Evolutionary conservation across 2,329 filamentous ascomycete species (phyloP).

Genomic region (Stachybotrys echinatus): DNA sequence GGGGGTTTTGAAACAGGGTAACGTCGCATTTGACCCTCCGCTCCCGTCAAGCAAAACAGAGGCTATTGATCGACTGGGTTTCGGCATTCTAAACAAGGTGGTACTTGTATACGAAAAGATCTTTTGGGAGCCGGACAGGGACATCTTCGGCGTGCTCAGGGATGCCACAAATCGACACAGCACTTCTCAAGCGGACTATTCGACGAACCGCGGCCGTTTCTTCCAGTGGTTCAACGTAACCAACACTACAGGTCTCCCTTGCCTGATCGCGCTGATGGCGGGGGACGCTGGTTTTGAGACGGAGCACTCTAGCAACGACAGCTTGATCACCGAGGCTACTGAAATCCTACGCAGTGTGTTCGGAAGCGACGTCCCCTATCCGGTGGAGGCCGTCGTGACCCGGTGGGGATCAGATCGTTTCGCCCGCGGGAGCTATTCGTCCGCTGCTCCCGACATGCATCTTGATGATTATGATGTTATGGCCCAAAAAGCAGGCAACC

Average conservation of each 20-base stretch:
- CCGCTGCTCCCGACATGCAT: conserved; percentile 75
- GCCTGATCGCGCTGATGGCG: conserved; percentile 89
- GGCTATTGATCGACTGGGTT: conserved; percentile 79
- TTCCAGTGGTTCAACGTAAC: conserved; percentile 98
- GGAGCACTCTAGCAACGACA: conserved; percentile 69
- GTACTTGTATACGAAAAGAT: conserved; percentile 81
- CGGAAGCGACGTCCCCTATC: conserved; percentile 63
- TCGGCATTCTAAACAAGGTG: conserved; percentile 92
- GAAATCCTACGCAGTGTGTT: conserved; percentile 74
- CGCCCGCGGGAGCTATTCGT: conserved; percentile 93
- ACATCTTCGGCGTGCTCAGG: conserved; percentile 91
- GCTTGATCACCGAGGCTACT: conserved; percentile 76
- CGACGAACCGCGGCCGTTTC: conserved; percentile 76
- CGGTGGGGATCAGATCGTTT: conserved; percentile 90
- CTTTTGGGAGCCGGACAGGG: conserved; percentile 85
- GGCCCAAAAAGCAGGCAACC: conserved; percentile 76
- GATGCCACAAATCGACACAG: conserved; percentile 66
- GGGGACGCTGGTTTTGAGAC: conserved; percentile 89
- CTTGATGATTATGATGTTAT: conserved; percentile 90
- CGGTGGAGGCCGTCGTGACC: conserved; percentile 82
- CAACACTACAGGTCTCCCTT: conserved; percentile 81
- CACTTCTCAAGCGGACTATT: conserved; percentile 74
- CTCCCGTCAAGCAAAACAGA: conserved; percentile 83
- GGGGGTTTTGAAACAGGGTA: conserved; percentile 81
- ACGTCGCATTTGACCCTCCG: conserved; percentile 79